These are phyloP conservation scores for Fomitopsis betulina DNA, from an alignment of 1,284 basidiomycete species.

Conservation along the genomic window DNA sequence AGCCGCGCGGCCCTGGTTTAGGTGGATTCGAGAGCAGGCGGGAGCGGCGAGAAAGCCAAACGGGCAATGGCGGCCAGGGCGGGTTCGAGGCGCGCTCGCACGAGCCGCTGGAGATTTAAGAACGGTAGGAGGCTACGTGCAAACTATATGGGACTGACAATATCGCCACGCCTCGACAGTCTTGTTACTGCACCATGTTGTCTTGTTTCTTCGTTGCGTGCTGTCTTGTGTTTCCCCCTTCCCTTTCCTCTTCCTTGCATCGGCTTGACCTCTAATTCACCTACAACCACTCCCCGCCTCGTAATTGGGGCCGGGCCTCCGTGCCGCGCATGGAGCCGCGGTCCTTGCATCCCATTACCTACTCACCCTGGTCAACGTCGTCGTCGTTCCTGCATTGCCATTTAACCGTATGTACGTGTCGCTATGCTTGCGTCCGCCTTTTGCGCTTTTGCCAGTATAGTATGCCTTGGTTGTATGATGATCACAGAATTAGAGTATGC, in stretches of 20 bases:
- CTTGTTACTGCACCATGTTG: slow-evolving; percentile 9
- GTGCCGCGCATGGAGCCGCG: slow-evolving; percentile 26
- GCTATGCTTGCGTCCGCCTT: slow-evolving; percentile 13
- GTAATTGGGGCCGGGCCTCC: slow-evolving; percentile 13
- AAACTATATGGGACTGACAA: slow-evolving; percentile 9
- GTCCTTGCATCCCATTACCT: slow-evolving; percentile 13
- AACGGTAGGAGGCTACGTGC: slow-evolving; percentile 3
- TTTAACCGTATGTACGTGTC: slow-evolving; percentile 9
- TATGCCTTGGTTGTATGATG: slow-evolving; percentile 13
- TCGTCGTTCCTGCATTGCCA: slow-evolving; percentile 1
- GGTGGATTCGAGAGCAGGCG: slow-evolving; percentile 67
- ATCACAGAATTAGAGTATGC: slow-evolving; percentile 10
- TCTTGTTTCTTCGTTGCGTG: slow-evolving; percentile 9
- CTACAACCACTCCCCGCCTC: not conserved
- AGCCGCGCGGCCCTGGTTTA: slow-evolving; percentile 73
- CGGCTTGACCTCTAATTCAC: slow-evolving; percentile 12
- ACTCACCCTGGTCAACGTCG: slow-evolving; percentile 12
- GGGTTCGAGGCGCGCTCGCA: slow-evolving; percentile 78
- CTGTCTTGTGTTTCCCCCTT: slow-evolving; percentile 6
- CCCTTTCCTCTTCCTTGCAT: slow-evolving; percentile 6
- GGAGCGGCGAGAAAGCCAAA: slow-evolving; percentile 57
- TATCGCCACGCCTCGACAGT: slow-evolving; percentile 21
- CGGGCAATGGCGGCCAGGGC: slow-evolving; percentile 26
- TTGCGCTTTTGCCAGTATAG: slow-evolving; percentile 6
- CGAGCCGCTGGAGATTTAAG: slow-evolving; percentile 78